phyloP scores from a whole-genome alignment of 2,329 filamentous ascomycete genomes.

The Fusarium duplospermum region DNA sequence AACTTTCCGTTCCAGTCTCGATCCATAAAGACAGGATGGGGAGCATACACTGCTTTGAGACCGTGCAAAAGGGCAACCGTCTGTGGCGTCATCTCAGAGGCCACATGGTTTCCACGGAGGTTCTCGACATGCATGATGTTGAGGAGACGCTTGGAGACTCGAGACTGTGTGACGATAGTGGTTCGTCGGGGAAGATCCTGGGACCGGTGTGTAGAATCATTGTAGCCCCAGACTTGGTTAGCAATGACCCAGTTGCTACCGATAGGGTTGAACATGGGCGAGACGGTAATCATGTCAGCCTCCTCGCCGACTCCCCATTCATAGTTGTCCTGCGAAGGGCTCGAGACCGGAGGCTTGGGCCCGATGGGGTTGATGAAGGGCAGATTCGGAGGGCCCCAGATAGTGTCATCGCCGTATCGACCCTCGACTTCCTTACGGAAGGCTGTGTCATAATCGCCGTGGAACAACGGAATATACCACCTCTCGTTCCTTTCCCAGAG shows the following conservation, averaged over 20 bases:
- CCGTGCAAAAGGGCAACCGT: conserved; percentile 81
- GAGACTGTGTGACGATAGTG: conserved; percentile 82
- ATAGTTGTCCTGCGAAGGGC: conserved; percentile 73
- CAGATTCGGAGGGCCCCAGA: conserved; percentile 75
- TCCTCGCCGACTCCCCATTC: conserved; percentile 82
- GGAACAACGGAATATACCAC: conserved; percentile 77
- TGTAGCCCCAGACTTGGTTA: conserved; percentile 76
- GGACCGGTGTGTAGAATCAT: conserved; percentile 59
- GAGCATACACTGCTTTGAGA: conserved; percentile 81
- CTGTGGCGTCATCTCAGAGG: conserved; percentile 83
- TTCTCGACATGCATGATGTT: conserved; percentile 84
- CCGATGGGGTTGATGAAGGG: conserved; percentile 72
- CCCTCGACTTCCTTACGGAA: conserved; percentile 74
- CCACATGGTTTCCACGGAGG: conserved; percentile 78
- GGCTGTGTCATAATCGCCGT: conserved; percentile 74
- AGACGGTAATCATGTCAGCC: conserved; percentile 78
- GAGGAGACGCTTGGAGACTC: conserved; percentile 77
- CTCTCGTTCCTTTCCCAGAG: conserved; percentile 80
- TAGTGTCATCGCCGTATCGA: conserved; percentile 61
- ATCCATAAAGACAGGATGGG: conserved; percentile 84
- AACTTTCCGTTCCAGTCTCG: conserved; percentile 72
- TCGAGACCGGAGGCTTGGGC: conserved; percentile 69
- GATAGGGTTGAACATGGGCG: conserved; percentile 82
- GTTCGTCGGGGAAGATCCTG: conserved; percentile 75
- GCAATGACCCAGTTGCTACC: conserved; percentile 79